Base-by-base conservation (phyloP, 2,329 filamentous ascomycete genomes). In the Colletotrichum aenigma region DNA sequence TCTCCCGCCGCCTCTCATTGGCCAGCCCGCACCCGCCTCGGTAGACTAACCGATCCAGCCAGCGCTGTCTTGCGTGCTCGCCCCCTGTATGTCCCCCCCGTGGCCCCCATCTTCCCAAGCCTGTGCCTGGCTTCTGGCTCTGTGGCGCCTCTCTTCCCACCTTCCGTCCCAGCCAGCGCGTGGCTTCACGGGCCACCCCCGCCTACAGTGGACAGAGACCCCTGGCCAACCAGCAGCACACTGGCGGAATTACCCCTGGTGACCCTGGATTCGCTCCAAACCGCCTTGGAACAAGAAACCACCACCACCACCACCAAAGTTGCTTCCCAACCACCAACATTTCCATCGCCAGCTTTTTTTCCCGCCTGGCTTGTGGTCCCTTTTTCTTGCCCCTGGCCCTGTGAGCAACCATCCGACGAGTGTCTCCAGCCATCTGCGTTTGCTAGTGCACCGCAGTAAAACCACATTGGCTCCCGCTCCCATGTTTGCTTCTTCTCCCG, bases 251-350 rank as follows among this genome's bases (percentile, higher is more conserved):
- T 32, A 55, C 43, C 67, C 36, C 16, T 32, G 15, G 16, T 61
- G 36, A 66, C 66, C 66, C 71, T 72, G 66, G 60, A 32, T 24
- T 70, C 65, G 15, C 55, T 32, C 58, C 34, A 38, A 66, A 61
- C 26, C 70, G n/a, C 58, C 65, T 68, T 60, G 56, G 70, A 65
- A 66, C 69, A 58, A 32, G 43, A 52, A 24, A 65, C 67, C 24
- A 65, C 26, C 48, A 52, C 60, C 48, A 75, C 18, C 52, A 48
- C 43, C 43, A 21, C 43, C 43, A 52, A 21, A 52, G 43, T 52
- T 52, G 43, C 43, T 21, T 71, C 77, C 77, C 77, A 78, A 77
- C 77, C 77, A 78, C 76, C 77, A 78, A 34, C 64, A 58, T 76
- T 77, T 74, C 24, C 75, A 71, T 74, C 74, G 64, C 66, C 65